Percentiles rank a stretch among this genome's conserved stretches.
These are phyloP conservation scores for Mortierella sp. DNA, from an alignment of 371 early-diverging fungal species.

Conservation along the genomic window DNA sequence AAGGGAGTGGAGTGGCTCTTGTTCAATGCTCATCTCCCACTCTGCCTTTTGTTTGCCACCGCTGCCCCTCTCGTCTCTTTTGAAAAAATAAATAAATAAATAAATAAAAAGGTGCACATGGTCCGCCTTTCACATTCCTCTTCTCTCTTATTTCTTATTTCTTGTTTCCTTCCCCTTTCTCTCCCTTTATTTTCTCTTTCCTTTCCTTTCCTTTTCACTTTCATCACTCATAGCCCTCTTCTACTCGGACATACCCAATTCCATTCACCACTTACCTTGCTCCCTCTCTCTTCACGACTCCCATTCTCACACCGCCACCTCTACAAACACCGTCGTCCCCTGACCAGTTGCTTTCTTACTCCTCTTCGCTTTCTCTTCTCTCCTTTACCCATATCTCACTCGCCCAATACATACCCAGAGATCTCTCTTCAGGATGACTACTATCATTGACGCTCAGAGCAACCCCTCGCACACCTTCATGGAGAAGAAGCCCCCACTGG, in stretches of 20 bases:
- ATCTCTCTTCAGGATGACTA: conserved; percentile 4
- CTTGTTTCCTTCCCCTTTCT: neutral
- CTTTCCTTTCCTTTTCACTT: too few relatives aligned
- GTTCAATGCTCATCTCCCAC: too few relatives aligned
- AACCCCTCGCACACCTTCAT: conserved; percentile 42
- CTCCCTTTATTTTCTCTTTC: neutral
- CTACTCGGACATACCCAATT: neutral
- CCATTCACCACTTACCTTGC: neutral
- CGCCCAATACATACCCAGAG: neutral
- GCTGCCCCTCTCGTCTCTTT: neutral
- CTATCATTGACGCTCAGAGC: neutral
- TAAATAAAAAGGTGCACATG: neutral
- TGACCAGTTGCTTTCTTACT: neutral
- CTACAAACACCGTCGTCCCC: neutral
- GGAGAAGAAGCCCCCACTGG: conserved; percentile 44
- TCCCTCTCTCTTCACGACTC: neutral
- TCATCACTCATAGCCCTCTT: neutral
- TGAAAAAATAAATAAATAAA: neutral
- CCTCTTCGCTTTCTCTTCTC: neutral
- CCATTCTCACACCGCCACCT: conserved; percentile 3
- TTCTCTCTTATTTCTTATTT: neutral
- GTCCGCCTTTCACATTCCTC: neutral
- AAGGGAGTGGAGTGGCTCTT: too few relatives aligned
- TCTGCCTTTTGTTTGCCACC: neutral
- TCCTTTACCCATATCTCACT: neutral